A percentile compares a stretch with the other conserved stretches of the same genome.
Conservation (phyloP, 208 protist species). For the Crithidia expoeki region DNA sequence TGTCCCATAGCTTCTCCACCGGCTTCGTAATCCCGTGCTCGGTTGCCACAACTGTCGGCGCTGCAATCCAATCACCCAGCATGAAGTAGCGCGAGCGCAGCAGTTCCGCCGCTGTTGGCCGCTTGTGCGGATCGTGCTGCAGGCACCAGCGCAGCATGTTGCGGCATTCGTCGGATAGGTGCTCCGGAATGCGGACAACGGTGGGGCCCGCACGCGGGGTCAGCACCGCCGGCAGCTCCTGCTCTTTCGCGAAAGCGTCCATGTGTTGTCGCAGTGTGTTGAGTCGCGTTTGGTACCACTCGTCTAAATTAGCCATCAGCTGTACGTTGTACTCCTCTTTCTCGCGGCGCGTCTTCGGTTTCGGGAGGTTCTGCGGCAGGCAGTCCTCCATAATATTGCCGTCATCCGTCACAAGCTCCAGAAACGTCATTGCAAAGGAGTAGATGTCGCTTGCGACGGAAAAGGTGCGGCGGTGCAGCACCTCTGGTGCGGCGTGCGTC, state of each 20-base stretch:
- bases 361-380: conserved; percentile 29
- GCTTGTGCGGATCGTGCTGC: conserved; percentile 44
- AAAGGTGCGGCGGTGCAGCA: conserved; percentile 47
- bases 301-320: conserved; percentile 42
- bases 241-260: conserved; percentile 31
- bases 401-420: conserved; percentile 66
- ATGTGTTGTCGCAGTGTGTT: conserved; percentile 23
- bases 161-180: conserved; percentile 69
- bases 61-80: conserved; percentile 66
- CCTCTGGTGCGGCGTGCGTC: conserved; percentile 72
- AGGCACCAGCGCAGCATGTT: conserved; percentile 72
- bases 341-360: conserved; percentile 41
- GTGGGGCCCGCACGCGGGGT: conserved; percentile 25
- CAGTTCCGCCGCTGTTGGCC: conserved; percentile 71
- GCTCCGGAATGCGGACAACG: conserved; percentile 49
- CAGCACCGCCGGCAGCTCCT: conserved; percentile 30
- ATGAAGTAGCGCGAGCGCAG: conserved; percentile 74
- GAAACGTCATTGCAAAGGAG: conserved; percentile 85
- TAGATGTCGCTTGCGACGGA: conserved; percentile 76
- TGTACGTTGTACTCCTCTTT: conserved; percentile 43
- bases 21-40: conserved; percentile 13
- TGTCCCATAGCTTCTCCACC: conserved; percentile 58
- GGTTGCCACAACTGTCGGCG: conserved; percentile 19
- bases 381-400: conserved; percentile 58
- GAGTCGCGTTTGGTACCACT: conserved; percentile 44